Evolutionary conservation across 306 rosid genomes (phyloP).

Genomic region (Casuarina equisetifolia): DNA sequence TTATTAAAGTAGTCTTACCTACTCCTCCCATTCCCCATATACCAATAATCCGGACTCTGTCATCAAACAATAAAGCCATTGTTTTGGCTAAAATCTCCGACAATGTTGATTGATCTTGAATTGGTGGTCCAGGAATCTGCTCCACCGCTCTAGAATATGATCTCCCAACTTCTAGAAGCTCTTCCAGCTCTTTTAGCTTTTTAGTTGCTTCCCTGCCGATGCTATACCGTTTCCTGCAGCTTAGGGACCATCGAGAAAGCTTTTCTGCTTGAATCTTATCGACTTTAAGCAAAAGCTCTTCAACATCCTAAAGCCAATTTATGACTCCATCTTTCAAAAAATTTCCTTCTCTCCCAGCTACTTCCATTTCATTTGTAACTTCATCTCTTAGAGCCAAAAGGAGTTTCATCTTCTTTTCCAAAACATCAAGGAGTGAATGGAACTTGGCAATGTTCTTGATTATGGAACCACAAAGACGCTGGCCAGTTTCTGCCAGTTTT

Average conservation of each 20-base stretch:
- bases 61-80: background rate
- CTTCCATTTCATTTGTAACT: background rate
- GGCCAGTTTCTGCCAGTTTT: too few species aligned
- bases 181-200: background rate
- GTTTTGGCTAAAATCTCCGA: too few species aligned
- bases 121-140: too few species aligned
- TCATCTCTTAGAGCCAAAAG: background rate
- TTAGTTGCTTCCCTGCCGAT: background rate
- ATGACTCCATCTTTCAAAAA: background rate
- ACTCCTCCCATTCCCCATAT: slow-evolving; percentile 27
- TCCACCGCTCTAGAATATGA: background rate
- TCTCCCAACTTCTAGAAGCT: background rate
- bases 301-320: background rate
- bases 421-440: background rate
- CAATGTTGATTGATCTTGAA: too few species aligned
- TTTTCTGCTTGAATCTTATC: background rate
- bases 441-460: background rate
- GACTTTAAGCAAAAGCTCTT: background rate
- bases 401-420: slow-evolving; percentile 6
- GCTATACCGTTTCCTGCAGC: background rate
- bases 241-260: too few species aligned
- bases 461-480: too few species aligned
- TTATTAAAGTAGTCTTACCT: background rate
- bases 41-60: slow-evolving; percentile 2
- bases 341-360: background rate